Evolutionary conservation across 163 green algal species (phyloP).

Genomic region (Scenedesmus sp.): DNA sequence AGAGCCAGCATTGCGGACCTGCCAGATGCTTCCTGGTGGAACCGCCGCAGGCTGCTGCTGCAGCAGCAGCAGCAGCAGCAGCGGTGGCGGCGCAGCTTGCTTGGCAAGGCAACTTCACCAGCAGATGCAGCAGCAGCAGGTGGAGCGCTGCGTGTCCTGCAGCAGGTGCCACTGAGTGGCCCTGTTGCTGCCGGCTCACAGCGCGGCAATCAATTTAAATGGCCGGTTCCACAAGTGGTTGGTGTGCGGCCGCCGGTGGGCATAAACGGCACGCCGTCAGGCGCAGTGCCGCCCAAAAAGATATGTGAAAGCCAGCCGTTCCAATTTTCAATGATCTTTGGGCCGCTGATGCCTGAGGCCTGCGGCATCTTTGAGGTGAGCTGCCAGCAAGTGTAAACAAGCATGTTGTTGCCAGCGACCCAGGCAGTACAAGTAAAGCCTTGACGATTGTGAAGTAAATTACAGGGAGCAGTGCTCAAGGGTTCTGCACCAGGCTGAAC

Average conservation of each 20-base stretch:
- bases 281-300: not conserved
- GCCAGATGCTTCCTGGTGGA: slow-evolving; percentile 7
- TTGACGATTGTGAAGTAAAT: no score
- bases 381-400: not conserved
- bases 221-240: slow-evolving; percentile 20
- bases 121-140: not conserved
- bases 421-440: no score
- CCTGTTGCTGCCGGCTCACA: not conserved
- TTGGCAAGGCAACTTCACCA: not conserved
- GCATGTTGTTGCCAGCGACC: not conserved
- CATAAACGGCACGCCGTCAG: not conserved
- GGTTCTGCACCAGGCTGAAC: no score
- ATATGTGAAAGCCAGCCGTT: slow-evolving; percentile 25
- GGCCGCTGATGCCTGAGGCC: slow-evolving; percentile 19
- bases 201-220: slow-evolving; percentile 16
- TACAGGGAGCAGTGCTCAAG: no score
- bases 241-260: slow-evolving; percentile 23
- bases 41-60: not conserved
- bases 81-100: not conserved
- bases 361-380: slow-evolving; percentile 45
- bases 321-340: slow-evolving; percentile 27
- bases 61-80: not conserved
- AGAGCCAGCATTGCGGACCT: not conserved
- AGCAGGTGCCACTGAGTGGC: not conserved
- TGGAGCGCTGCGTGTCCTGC: not conserved